These are phyloP conservation scores for Boletus bicolor DNA, from an alignment of 768 basidiomycete genomes.

Conservation along the genomic window DNA sequence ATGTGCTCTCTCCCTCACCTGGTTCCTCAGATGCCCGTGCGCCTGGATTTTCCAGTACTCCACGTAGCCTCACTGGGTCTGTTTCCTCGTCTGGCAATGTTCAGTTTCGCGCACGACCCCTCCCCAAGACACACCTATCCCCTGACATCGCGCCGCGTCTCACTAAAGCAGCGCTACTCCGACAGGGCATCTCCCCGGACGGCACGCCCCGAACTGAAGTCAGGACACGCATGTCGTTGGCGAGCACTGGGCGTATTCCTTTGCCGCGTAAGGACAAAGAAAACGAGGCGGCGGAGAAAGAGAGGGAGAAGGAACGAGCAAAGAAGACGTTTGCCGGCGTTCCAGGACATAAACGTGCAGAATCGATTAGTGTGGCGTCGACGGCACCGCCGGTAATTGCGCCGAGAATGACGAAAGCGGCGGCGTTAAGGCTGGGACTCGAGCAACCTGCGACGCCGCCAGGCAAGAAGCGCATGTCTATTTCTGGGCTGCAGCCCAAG, in stretches of 20 bases:
- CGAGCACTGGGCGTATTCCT: conserved; percentile 34
- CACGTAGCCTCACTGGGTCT: conserved; percentile 33
- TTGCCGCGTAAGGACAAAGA: conserved; percentile 27
- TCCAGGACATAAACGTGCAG: conserved; percentile 76
- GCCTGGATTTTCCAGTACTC: conserved; percentile 18
- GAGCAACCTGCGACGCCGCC: conserved; percentile 38
- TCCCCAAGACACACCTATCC: conserved; percentile 56
- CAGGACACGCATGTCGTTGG: conserved; percentile 31
- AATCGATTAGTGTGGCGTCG: conserved; percentile 67
- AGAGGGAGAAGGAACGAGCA: conserved; percentile 58
- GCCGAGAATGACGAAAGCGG: conserved; percentile 75
- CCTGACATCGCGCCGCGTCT: conserved; percentile 78
- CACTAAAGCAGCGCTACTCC: conserved; percentile 70
- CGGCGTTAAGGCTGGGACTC: conserved; percentile 62
- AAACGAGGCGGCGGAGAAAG: conserved; percentile 42
- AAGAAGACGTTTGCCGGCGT: conserved; percentile 70
- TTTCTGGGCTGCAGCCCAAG: conserved; percentile 20
- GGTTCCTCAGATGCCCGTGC: conserved; percentile 21
- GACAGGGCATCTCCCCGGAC: conserved; percentile 55
- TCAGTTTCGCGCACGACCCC: conserved; percentile 61
- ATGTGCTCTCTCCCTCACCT: conserved; percentile 39
- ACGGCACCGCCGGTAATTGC: conserved; percentile 69
- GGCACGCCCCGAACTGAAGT: conserved; percentile 16
- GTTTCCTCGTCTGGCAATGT: conserved; percentile 43
- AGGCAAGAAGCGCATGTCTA: conserved; percentile 37